phyloP scores from a whole-genome alignment of 257 asterid genomes.

The Lantana camara region DNA sequence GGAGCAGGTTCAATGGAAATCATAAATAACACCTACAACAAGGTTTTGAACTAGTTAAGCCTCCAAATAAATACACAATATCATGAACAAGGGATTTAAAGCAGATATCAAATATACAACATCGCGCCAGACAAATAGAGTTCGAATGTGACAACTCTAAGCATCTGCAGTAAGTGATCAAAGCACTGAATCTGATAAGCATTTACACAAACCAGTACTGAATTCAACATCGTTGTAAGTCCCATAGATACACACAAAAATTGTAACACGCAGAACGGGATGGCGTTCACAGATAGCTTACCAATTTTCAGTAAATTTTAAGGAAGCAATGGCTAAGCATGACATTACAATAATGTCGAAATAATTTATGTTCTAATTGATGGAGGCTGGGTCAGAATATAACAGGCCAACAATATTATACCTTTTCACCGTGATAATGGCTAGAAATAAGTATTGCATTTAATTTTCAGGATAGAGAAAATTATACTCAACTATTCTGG shows the following conservation, averaged over 20 bases:
- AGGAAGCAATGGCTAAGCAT: background rate
- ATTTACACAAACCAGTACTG: background rate
- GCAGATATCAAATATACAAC: background rate
- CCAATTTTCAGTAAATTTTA: background rate
- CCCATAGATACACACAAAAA: background rate
- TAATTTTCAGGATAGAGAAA: background rate
- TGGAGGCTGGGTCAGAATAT: background rate
- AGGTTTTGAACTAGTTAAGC: constrained; percentile 38
- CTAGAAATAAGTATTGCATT: background rate
- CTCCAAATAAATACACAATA: constrained; percentile 26
- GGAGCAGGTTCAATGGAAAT: constrained; percentile 98
- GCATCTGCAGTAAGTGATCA: background rate
- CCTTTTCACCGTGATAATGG: background rate
- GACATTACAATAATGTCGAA: background rate
- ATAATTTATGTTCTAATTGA: too few species aligned
- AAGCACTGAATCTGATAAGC: background rate
- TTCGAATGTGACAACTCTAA: background rate
- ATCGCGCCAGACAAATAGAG: background rate
- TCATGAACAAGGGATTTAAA: constrained; percentile 19
- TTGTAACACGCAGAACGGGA: background rate
- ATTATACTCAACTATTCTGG: background rate
- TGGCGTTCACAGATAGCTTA: background rate
- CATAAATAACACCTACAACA: constrained; percentile 89
- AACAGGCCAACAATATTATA: background rate
- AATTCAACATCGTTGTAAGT: background rate